Conservation (phyloP, 179 eudicot species). For the Drosera spatulata region DNA sequence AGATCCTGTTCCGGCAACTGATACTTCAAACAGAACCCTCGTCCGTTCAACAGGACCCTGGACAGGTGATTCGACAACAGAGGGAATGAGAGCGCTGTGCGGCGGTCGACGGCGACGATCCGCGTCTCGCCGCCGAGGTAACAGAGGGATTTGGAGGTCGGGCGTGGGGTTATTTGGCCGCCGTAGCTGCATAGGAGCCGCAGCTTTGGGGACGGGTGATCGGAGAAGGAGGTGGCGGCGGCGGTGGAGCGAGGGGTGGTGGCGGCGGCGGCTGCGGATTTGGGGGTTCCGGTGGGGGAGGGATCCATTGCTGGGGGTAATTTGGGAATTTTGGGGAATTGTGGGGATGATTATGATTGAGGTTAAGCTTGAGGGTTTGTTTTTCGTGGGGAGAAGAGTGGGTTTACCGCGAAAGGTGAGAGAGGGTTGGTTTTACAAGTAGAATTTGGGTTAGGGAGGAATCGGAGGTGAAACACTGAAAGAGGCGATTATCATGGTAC, state of each 20-base stretch:
- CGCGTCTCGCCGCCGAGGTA: constrained; percentile 92
- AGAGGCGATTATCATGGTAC: too few species aligned
- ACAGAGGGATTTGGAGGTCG: constrained; percentile 55
- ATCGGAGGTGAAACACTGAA: too few species aligned
- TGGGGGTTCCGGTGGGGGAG: too few species aligned
- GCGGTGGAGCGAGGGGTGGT: neutral
- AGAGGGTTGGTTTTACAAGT: too few species aligned
- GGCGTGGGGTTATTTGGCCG: constrained; percentile 80
- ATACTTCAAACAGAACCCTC: constrained; percentile 50
- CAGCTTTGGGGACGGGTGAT: constrained; percentile 22
- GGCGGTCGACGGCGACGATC: constrained; percentile 47
- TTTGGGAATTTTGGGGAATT: too few species aligned
- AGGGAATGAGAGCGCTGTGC: constrained; percentile 24
- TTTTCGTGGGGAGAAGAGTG: too few species aligned
- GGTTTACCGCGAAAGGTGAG: too few species aligned
- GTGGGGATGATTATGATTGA: too few species aligned
- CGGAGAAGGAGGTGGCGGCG: neutral
- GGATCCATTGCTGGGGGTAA: too few species aligned
- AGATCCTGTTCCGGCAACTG: constrained; percentile 74
- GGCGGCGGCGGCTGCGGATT: neutral
- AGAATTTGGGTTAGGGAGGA: too few species aligned
- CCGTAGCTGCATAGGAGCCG: constrained; percentile 83
- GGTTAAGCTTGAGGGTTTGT: too few species aligned
- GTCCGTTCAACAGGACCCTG: constrained; percentile 26
- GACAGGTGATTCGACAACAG: constrained; percentile 47